Evolutionary conservation across 768 basidiomycete species (phyloP).

Genomic region (Tylopilus sp.): DNA sequence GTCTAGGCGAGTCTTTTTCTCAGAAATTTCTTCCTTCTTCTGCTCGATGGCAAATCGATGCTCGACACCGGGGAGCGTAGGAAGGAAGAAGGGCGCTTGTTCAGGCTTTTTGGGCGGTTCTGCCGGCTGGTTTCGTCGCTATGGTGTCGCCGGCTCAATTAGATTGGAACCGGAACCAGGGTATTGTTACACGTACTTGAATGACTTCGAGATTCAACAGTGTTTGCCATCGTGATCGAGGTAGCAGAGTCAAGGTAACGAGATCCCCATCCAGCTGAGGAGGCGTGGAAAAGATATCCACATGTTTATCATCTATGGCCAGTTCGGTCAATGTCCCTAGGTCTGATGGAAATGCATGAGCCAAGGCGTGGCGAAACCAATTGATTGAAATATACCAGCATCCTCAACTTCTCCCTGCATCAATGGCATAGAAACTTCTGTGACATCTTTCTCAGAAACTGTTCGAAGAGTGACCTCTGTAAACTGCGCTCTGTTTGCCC

Average conservation of each 20-base stretch:
- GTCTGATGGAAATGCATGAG: slow-evolving; percentile 38
- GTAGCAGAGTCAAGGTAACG: slow-evolving; percentile 89
- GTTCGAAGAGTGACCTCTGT: slow-evolving; percentile 77
- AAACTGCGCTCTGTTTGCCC: slow-evolving; percentile 97
- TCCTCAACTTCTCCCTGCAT: slow-evolving; percentile 83
- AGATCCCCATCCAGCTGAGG: slow-evolving; percentile 86
- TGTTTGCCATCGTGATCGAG: slow-evolving; percentile 94
- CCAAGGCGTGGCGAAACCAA: neutral
- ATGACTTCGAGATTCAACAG: slow-evolving; percentile 95
- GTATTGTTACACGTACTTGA: slow-evolving; percentile 48
- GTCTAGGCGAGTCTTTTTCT: slow-evolving; percentile 50
- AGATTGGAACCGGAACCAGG: neutral
- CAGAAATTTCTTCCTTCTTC: slow-evolving; percentile 36
- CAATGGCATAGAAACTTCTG: slow-evolving; percentile 70
- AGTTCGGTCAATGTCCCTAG: slow-evolving; percentile 69
- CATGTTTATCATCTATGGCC: slow-evolving; percentile 53
- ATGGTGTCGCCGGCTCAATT: neutral
- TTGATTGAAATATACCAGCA: slow-evolving; percentile 50
- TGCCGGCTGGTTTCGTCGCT: slow-evolving; percentile 96
- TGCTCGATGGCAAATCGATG: slow-evolving; percentile 66
- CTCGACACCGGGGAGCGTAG: slow-evolving; percentile 86
- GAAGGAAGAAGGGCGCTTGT: slow-evolving; percentile 95
- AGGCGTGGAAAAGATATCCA: slow-evolving; percentile 79
- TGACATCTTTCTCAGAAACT: slow-evolving; percentile 72
- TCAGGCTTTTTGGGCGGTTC: slow-evolving; percentile 94